phyloP scores from a whole-genome alignment of 805 yeast species.

The Pichia californica region DNA sequence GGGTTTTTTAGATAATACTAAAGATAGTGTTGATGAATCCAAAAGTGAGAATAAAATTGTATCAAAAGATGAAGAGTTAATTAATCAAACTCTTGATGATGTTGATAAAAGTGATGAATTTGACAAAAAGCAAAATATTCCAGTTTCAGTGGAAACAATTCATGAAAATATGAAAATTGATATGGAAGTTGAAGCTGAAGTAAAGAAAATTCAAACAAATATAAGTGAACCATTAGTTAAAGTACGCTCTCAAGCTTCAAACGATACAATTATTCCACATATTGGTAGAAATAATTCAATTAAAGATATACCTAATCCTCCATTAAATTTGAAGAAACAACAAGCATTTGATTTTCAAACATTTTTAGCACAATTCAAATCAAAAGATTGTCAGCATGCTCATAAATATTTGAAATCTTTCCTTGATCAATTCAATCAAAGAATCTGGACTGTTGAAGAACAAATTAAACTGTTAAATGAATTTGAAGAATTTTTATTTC shows the following conservation, averaged over 20 bases:
- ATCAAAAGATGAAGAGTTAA: slow-evolving; percentile 3
- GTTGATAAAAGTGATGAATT: background rate
- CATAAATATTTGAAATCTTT: slow-evolving; percentile 83
- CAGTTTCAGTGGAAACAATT: slow-evolving; percentile 2
- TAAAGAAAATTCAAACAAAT: slow-evolving; percentile 2
- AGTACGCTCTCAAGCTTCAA: too few species aligned
- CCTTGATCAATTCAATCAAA: slow-evolving; percentile 64
- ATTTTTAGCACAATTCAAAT: slow-evolving; percentile 65
- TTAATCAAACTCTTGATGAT: slow-evolving; percentile 1
- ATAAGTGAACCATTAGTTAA: background rate
- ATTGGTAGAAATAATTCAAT: slow-evolving; percentile 8
- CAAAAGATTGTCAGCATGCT: slow-evolving; percentile 78
- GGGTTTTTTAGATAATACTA: background rate
- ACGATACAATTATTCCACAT: background rate
- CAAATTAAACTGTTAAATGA: slow-evolving; percentile 72
- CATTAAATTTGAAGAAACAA: slow-evolving; percentile 23
- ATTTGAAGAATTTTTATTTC: slow-evolving; percentile 66
- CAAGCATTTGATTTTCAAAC: slow-evolving; percentile 73
- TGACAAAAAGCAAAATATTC: too few species aligned
- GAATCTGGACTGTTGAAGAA: slow-evolving; percentile 67
- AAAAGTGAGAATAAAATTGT: background rate
- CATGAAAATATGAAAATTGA: slow-evolving; percentile 8
- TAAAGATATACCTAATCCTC: slow-evolving; percentile 26
- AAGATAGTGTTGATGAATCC: background rate
- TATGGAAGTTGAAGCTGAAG: slow-evolving; percentile 11